phyloP scores from a whole-genome alignment of 1,139 yeast genomes.

The Geotrichum klebahnii region DNA sequence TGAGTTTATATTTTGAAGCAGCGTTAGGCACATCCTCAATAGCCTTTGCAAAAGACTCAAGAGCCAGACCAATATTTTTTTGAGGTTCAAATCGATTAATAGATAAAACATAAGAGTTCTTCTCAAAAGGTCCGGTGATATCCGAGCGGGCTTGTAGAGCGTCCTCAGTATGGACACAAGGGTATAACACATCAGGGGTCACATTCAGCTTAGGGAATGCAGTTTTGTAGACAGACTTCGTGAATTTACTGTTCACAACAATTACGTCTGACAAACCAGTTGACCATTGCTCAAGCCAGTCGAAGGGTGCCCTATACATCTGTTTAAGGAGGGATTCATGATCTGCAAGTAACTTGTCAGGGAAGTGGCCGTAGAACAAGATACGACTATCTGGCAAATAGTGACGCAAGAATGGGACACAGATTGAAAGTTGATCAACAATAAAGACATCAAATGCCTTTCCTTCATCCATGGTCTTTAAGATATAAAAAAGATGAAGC shows the following conservation, averaged over 20 bases:
- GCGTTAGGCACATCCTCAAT: constrained; percentile 27
- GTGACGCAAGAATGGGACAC: constrained; percentile 67
- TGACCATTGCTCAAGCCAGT: constrained; percentile 72
- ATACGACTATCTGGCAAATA: constrained; percentile 44
- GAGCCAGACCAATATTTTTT: constrained; percentile 76
- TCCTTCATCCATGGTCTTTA: constrained; percentile 52
- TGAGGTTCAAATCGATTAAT: constrained; percentile 85
- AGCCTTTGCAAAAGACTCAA: constrained; percentile 55
- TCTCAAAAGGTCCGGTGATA: constrained; percentile 20
- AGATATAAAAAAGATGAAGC: constrained; percentile 52
- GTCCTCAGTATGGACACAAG: constrained; percentile 62
- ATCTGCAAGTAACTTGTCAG: constrained; percentile 75
- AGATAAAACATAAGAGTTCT: constrained; percentile 50
- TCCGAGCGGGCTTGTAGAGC: constrained; percentile 17
- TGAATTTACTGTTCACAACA: constrained; percentile 84
- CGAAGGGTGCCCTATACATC: constrained; percentile 77
- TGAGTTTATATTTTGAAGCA: constrained; percentile 43
- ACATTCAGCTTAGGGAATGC: constrained; percentile 52
- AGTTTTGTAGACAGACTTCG: constrained; percentile 60
- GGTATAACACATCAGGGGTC: constrained; percentile 73
- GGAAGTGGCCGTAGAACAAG: constrained; percentile 91
- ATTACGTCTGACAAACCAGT: constrained; percentile 72
- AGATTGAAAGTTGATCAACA: constrained; percentile 83
- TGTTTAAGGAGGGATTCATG: constrained; percentile 54
- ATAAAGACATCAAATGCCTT: constrained; percentile 62